Base-by-base conservation (phyloP, 768 basidiomycete genomes). In the Boletus tylopilopsis region DNA sequence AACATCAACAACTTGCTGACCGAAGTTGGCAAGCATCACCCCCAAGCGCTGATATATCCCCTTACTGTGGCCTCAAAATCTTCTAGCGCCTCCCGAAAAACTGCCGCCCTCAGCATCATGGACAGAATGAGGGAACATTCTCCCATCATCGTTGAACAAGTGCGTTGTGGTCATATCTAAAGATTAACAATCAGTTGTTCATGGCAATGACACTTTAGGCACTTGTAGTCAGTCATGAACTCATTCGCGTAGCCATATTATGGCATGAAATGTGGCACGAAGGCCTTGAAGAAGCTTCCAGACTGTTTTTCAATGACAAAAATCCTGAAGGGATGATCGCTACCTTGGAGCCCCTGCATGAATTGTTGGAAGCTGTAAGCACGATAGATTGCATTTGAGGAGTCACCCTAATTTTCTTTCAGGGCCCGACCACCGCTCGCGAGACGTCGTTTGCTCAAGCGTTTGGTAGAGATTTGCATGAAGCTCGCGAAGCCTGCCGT, bases 221-320 rank as follows among this genome's bases (percentile, higher is more conserved):
- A 10, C 72, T 85, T 39, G 64, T 95, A 22, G 92, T 99, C 67
- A 91, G 91, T 63, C 84, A 89, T 25, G 96, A 99, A 65, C 78
- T 99, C 32, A 97, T 98, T 51, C 86, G 96, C 18, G 91, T 98
- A 7, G 95, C 96, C 7, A 98, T 99, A 52, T 74, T 99, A 11
- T 99, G 96, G 96, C 94, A 98, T 59, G 96, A 99, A 67, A 74
- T 94, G 55, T 99, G 96, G 96, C 94, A 97, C 60, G 96, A 99
- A 71, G 94, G 92, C 16, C 75, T 99, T 19, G 96, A 99, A 71
- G 96, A 99, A 68, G 96, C 96, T 6, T 96, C 94, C 7, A 81
- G 96, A 35, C 71, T 93, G 39, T 99, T 94, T 73, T 99, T 94
- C 76, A 94, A 91, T 10, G 96, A 98, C 59, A 89, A 92, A 61